Conservation (phyloP, 2,329 filamentous ascomycete species). For the Phialophora expanda region DNA sequence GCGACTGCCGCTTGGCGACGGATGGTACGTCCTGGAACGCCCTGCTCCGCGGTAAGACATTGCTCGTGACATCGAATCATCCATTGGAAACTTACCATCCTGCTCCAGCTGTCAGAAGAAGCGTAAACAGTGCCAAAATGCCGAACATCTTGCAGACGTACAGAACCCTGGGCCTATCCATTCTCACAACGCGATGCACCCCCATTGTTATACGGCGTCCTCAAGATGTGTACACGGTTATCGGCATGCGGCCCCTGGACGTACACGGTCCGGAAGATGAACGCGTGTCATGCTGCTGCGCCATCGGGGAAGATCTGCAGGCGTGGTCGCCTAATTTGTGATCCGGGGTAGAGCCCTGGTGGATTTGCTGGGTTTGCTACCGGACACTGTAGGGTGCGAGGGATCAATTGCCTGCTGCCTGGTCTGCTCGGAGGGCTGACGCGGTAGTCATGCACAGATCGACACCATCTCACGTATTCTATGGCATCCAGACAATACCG, state of each 20-base stretch:
- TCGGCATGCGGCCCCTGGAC: not conserved
- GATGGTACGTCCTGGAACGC: not conserved
- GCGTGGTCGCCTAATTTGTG: not conserved
- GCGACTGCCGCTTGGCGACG: not conserved
- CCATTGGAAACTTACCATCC: conserved; percentile 1
- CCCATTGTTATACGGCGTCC: not conserved
- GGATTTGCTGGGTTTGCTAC: not conserved
- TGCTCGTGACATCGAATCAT: not conserved
- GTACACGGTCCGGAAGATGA: not conserved
- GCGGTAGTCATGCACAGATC: not conserved
- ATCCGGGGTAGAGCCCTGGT: not conserved
- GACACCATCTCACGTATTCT: not conserved
- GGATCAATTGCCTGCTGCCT: not conserved
- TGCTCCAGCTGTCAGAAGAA: conserved; percentile 1
- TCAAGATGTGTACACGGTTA: not conserved
- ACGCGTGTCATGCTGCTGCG: not conserved
- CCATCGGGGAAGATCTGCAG: not conserved
- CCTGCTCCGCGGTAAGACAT: not conserved
- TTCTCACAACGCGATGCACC: not conserved
- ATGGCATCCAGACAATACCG: not conserved
- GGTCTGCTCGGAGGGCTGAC: not conserved
- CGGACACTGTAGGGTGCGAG: not conserved
- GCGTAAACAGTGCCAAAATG: not conserved
- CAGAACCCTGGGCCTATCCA: not conserved
- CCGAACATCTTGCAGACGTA: conserved; percentile 3